Evolutionary conservation across 2,329 filamentous ascomycete genomes (phyloP).

Genomic region (Colletotrichum orchidophilum): DNA sequence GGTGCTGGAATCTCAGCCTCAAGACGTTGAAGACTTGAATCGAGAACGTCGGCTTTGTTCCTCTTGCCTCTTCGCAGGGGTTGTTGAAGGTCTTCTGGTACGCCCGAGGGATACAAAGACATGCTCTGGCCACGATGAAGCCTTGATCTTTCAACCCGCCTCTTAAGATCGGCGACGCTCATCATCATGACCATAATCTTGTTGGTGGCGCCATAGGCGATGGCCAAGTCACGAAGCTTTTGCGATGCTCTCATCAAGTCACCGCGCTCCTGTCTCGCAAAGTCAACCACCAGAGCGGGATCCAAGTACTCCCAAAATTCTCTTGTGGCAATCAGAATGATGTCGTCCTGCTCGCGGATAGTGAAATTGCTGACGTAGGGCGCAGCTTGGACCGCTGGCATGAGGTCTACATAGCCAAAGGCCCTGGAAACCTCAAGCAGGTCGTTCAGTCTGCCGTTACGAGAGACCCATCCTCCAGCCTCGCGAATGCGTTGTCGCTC

Average conservation of each 20-base stretch:
- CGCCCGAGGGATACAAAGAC: constrained; percentile 81
- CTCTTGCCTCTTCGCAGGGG: constrained; percentile 72
- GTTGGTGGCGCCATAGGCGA: constrained; percentile 90
- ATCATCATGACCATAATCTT: constrained; percentile 99
- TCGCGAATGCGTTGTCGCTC: constrained; percentile 92
- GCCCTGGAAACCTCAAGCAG: constrained; percentile 89
- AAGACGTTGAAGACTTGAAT: constrained; percentile 87
- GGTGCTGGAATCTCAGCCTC: constrained; percentile 93
- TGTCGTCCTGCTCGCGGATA: constrained; percentile 89
- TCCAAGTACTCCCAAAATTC: constrained; percentile 97
- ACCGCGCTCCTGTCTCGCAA: constrained; percentile 84
- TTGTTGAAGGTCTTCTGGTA: constrained; percentile 75
- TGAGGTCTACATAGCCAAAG: constrained; percentile 93
- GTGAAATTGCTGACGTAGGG: constrained; percentile 83
- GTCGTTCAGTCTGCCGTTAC: constrained; percentile 94
- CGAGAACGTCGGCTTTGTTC: constrained; percentile 72
- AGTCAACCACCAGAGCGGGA: constrained; percentile 89
- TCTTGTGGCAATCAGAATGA: constrained; percentile 88
- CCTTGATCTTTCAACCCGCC: constrained; percentile 78
- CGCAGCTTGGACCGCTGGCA: constrained; percentile 91
- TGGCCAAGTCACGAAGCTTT: constrained; percentile 92
- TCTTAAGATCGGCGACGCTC: constrained; percentile 89
- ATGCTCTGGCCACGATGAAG: constrained; percentile 82
- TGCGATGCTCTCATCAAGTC: constrained; percentile 96
- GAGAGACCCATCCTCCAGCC: constrained; percentile 93